Conservation (phyloP, 1,139 yeast species). For the Eremothecium sinecaudum region DNA sequence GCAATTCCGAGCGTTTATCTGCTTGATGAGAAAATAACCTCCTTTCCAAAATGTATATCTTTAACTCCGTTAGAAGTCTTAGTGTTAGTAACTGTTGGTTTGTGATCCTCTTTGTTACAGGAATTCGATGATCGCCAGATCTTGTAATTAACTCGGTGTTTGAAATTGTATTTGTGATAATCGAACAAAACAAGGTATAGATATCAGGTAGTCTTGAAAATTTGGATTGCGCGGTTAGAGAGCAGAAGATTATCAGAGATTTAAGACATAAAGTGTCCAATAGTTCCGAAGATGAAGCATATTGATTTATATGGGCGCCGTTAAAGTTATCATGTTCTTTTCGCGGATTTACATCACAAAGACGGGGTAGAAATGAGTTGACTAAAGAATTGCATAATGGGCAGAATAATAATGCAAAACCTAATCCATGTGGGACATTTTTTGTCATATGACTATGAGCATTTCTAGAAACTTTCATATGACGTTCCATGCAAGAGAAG, state of each 20-base stretch:
- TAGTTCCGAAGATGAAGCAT: conserved; percentile 3
- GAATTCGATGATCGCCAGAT: conserved; percentile 3
- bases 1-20: neutral
- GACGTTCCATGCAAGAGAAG: conserved; percentile 61
- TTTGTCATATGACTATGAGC: conserved; percentile 69
- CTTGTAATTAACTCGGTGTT: conserved; percentile 20
- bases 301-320: neutral
- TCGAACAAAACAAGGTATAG: conserved; percentile 9
- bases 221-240: conserved; percentile 3
- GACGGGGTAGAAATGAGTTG: conserved; percentile 68
- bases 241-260: conserved; percentile 15
- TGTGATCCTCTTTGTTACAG: conserved; percentile 10
- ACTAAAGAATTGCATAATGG: conserved; percentile 86
- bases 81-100: conserved; percentile 19
- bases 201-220: conserved; percentile 4
- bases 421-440: conserved; percentile 67
- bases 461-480: conserved; percentile 43
- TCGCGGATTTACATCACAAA: conserved; percentile 6
- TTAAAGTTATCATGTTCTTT: conserved; percentile 10
- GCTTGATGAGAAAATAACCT: neutral
- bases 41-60: conserved; percentile 4
- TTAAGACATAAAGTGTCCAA: conserved; percentile 13
- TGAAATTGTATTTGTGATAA: conserved; percentile 18
- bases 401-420: conserved; percentile 68
- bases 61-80: conserved; percentile 17